Evolutionary conservation across 345 rosid species (phyloP).

Genomic region (Orychophragmus violaceus): DNA sequence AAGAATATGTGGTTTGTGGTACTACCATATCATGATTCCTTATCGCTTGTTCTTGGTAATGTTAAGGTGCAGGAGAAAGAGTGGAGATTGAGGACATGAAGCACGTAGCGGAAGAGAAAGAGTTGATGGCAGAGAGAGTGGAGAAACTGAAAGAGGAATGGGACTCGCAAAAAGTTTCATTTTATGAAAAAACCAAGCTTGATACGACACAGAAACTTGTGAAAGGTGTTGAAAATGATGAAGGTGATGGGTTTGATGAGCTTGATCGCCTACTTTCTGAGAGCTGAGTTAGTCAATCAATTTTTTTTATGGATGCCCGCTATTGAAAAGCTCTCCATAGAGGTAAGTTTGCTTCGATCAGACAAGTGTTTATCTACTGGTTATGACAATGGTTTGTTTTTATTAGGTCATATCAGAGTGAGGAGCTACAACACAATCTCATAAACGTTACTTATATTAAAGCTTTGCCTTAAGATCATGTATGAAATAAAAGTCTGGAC

Average conservation of each 20-base stretch:
- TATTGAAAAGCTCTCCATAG: background rate
- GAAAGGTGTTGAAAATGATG: slow-evolving; percentile 2
- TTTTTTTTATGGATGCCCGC: background rate
- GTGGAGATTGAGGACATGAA: slow-evolving; percentile 37
- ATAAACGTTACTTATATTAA: too few relatives aligned
- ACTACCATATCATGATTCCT: too few relatives aligned
- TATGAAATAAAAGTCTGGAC: too few relatives aligned
- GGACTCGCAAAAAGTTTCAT: slow-evolving; percentile 43
- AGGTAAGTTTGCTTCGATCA: background rate
- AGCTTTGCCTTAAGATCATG: too few relatives aligned
- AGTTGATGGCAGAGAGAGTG: slow-evolving; percentile 38
- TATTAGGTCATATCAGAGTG: background rate
- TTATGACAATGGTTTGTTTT: background rate
- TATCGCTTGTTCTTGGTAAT: background rate
- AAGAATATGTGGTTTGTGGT: background rate
- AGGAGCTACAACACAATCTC: background rate
- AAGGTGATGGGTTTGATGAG: slow-evolving; percentile 36
- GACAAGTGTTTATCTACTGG: slow-evolving; percentile 5
- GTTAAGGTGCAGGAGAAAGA: background rate
- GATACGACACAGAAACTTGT: background rate
- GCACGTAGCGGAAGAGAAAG: slow-evolving; percentile 51
- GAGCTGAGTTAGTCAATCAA: background rate
- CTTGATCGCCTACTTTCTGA: slow-evolving; percentile 35
- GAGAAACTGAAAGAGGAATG: slow-evolving; percentile 41
- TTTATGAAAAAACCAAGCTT: slow-evolving; percentile 42